Base-by-base conservation (phyloP, 176 grass and related monocot species). In the Triticum dicoccoides region DNA sequence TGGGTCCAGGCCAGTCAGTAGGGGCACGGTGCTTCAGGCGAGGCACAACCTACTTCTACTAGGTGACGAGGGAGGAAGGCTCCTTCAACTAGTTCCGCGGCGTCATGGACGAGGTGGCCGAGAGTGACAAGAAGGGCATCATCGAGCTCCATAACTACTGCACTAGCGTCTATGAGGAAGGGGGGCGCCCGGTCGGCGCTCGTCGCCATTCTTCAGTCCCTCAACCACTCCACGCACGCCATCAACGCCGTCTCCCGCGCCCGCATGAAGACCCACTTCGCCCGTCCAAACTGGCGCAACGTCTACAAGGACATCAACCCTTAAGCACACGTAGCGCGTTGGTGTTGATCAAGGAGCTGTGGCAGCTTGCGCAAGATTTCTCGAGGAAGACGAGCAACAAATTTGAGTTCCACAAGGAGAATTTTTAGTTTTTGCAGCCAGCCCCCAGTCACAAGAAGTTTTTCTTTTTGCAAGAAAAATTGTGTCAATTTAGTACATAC, bases 11-110 rank as follows among this genome's bases (percentile, higher is more conserved):
- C 12, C 4, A 12, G 45, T 49, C 45, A 49, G 45, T 11, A 49
- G 12, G 45, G 45, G 45, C 45, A 49, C 4, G 12, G 11, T 49
- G 45, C 45, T 49, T 49, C 12, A 49, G 45, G 45, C 45, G 45
- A 49, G 45, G 45, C 12, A 49, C 12, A 49, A 49, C 93, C 33
- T 98, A 98, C 82, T 98, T 98, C 85, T 98, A 98, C 89, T 98
- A 93, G 95, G 91, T 93, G 70, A 98, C 95, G 8, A 78, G 93
- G 13, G 95, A 98, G 86, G 91, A 98, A 35, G 96, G 91, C 2
- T 95, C 93, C n/a, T 95, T 98, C 87, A 91, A 98, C 82, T 98
- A 93, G 96, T 98, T 98, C 87, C 80, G 91, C 2, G 96, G 86
- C 59, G 90, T 95, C 49, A 92, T 95, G 91, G 84, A 95, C 73